phyloP scores from a whole-genome alignment of 169 alveolate species.

The Plasmodium yoelii region DNA sequence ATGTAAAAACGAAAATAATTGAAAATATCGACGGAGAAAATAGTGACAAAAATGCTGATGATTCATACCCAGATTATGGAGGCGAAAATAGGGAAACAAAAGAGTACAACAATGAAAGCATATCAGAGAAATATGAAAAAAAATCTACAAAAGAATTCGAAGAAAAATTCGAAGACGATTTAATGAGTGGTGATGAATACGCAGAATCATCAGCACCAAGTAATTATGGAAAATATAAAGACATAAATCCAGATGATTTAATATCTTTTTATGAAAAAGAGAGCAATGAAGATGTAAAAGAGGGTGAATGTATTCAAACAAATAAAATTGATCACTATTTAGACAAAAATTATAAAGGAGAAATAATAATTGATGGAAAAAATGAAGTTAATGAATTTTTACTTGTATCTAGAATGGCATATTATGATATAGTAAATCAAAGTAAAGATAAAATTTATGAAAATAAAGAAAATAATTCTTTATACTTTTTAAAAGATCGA shows the following conservation, averaged over 20 bases:
- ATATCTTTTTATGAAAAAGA: slow-evolving; percentile 64
- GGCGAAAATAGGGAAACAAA: no score
- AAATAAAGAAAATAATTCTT: slow-evolving; percentile 13
- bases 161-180: no score
- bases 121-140: no score
- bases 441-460: slow-evolving; percentile 14
- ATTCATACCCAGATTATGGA: no score
- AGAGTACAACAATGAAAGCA: no score
- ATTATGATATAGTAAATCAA: slow-evolving; percentile 41
- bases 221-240: slow-evolving; percentile 64
- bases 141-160: no score
- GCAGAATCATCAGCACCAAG: slow-evolving; percentile 30
- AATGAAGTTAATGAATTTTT: slow-evolving; percentile 68
- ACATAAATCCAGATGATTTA: slow-evolving; percentile 63
- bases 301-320: not conserved
- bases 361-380: slow-evolving; percentile 73
- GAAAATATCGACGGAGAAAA: no score
- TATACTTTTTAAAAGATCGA: slow-evolving; percentile 8
- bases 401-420: slow-evolving; percentile 73
- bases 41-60: no score
- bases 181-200: not conserved
- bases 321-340: slow-evolving; percentile 28
- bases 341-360: slow-evolving; percentile 63
- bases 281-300: not conserved
- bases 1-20: no score